Percentiles rank a stretch among this genome's conserved stretches.
Conservation (phyloP, 306 rosid species). For the Quercus variabilis region DNA sequence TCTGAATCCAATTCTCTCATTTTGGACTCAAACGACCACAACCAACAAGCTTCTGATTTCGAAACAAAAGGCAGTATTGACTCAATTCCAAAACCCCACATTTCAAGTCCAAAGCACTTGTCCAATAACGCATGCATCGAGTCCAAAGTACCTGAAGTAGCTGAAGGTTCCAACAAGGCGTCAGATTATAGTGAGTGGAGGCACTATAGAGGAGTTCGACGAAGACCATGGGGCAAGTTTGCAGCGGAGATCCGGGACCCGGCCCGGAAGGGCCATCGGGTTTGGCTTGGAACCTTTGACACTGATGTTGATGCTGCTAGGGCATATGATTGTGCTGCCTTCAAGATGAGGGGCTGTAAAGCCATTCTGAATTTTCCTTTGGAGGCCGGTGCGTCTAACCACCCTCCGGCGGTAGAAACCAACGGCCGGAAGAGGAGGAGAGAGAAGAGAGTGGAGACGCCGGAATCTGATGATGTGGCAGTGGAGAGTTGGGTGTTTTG, state of each 20-base stretch:
- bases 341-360: constrained; percentile 72
- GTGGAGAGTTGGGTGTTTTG: constrained; percentile 21
- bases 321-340: constrained; percentile 79
- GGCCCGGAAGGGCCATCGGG: constrained; percentile 53
- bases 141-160: constrained; percentile 1
- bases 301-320: constrained; percentile 67
- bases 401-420: constrained; percentile 29
- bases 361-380: constrained; percentile 69
- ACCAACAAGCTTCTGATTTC: neutral
- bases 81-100: neutral
- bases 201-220: constrained; percentile 74
- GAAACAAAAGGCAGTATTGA: constrained; percentile 21
- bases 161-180: neutral
- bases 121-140: neutral
- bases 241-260: constrained; percentile 91
- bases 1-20: constrained; percentile 34
- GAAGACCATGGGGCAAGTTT: constrained; percentile 82
- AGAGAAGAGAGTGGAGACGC: constrained; percentile 1
- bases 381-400: constrained; percentile 49
- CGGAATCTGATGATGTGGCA: constrained; percentile 1
- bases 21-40: constrained; percentile 11
- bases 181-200: constrained; percentile 7
- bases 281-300: constrained; percentile 86
- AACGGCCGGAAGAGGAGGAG: constrained; percentile 47
- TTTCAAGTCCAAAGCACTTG: neutral